Percentiles rank a stretch among this genome's conserved stretches.
These are phyloP conservation scores for Murraya koenigii DNA, from an alignment of 345 rosid species.

Conservation along the genomic window DNA sequence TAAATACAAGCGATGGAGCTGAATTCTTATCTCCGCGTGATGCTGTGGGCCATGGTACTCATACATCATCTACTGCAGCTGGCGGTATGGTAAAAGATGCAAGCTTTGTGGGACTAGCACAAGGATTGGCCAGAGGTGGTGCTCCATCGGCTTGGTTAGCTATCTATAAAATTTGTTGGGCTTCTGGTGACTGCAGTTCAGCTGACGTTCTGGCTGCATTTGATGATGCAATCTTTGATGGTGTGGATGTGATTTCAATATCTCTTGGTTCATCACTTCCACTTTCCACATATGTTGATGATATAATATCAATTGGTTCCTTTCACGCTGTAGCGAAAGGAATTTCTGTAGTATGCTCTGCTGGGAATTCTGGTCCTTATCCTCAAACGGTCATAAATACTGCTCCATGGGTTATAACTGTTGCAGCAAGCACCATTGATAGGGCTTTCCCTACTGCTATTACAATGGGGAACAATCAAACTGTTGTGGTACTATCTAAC, in stretches of 20 bases:
- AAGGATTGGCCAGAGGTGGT: slow-evolving; percentile 40
- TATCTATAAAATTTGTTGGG: slow-evolving; percentile 45
- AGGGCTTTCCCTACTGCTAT: slow-evolving; percentile 30
- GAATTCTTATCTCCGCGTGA: slow-evolving; percentile 47
- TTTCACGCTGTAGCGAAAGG: slow-evolving; percentile 42
- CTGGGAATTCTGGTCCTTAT: slow-evolving; percentile 34
- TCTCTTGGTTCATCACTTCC: slow-evolving; percentile 39
- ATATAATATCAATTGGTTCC: slow-evolving; percentile 29
- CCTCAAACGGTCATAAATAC: slow-evolving; percentile 24
- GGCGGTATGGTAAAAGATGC: slow-evolving; percentile 33
- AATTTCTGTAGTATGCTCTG: slow-evolving; percentile 30
- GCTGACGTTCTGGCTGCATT: slow-evolving; percentile 47
- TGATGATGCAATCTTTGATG: slow-evolving; percentile 46
- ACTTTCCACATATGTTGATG: slow-evolving; percentile 24
- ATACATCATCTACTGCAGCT: slow-evolving; percentile 40
- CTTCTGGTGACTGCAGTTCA: slow-evolving; percentile 35
- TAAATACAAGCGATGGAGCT: not conserved
- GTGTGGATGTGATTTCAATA: slow-evolving; percentile 39
- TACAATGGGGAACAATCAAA: slow-evolving; percentile 28
- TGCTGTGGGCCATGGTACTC: slow-evolving; percentile 39
- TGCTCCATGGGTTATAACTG: slow-evolving; percentile 40
- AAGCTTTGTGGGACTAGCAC: slow-evolving; percentile 37
- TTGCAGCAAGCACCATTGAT: slow-evolving; percentile 39
- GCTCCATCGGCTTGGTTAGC: slow-evolving; percentile 43
- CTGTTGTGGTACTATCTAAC: slow-evolving; percentile 27